phyloP scores from a whole-genome alignment of 2,329 filamentous ascomycete species.

The Hymenoscyphus occultus region DNA sequence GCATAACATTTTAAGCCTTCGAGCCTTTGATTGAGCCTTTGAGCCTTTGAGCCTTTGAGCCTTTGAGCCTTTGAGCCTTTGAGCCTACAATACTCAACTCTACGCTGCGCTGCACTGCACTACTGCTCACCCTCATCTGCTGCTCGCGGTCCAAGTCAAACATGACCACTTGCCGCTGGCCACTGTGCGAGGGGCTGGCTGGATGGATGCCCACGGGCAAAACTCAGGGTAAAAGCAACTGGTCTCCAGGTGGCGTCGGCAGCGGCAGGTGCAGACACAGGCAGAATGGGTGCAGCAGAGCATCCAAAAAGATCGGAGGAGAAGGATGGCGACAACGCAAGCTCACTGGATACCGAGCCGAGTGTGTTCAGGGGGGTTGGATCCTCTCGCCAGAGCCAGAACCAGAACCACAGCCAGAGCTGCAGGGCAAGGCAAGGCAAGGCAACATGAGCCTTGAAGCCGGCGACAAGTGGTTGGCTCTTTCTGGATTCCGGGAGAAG shows the following conservation, averaged over 20 bases:
- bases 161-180: background rate
- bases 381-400: no score
- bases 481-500: conserved; percentile 4
- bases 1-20: conserved; percentile 19
- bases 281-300: background rate
- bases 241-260: conserved; percentile 7
- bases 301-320: background rate
- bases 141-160: background rate
- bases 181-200: background rate
- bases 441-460: background rate
- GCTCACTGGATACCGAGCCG: conserved; percentile 13
- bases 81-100: no score
- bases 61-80: background rate
- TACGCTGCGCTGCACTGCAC: no score
- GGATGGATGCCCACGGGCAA: background rate
- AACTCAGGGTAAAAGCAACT: background rate
- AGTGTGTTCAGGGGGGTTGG: background rate
- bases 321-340: conserved; percentile 1
- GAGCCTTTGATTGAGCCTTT: background rate
- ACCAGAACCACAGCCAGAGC: no score
- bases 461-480: background rate
- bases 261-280: conserved; percentile 6
- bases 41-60: background rate
- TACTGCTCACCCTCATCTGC: background rate
- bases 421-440: background rate